Evolutionary conservation across 1,284 basidiomycete species (phyloP), one percentile per base, ranked within the genome.

Genomic region (Cutaneotrichosporon dermatis): DNA sequence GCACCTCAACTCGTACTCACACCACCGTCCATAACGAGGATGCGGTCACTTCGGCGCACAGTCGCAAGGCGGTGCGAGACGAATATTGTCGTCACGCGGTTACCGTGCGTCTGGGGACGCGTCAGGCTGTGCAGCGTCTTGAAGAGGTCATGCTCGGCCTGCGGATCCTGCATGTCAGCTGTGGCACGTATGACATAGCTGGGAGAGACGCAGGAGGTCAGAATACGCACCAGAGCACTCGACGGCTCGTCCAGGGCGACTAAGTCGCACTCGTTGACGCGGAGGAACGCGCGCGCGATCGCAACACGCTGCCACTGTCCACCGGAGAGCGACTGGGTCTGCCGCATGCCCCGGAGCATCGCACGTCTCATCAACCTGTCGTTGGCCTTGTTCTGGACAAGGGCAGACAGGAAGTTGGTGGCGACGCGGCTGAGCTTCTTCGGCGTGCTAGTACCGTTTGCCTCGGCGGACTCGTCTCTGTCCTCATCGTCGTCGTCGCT

Each of bases 301-400:
- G 89, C 89, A 61, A 92, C 83, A 66, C 88, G 82, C 79, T 92
- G 89, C 89, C 89, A 92, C 87, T 92, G 76, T 39, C 67, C 69
- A 46, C 68, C 62, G 36, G 64, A 62, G 33, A 50, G 50, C 8
- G 37, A 13, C 15, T 40, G 12, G 9, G 39, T 40, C 39, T 40
- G 39, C 12, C 25, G 25, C 25, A 25, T 25, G 25, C 25, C 3
- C 25, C 25, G 25, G 25, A 25, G 25, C 25, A 25, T 25, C 25
- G 25, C 25, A 25, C 25, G 25, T 25, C 25, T 25, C 25, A 25
- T 3, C 25, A 25, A 25, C 9, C 25, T 33, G 15, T 25, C 6
- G 25, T 8, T 39, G 12, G 6, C n/a, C 13, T 16, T 10, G 13
- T 16, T 7, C 13, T 15, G 13, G 35, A 15, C 49, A n/a, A 15